phyloP scores from a whole-genome alignment of 2,329 filamentous ascomycete genomes.

The Mycosphaerella arachidis region DNA sequence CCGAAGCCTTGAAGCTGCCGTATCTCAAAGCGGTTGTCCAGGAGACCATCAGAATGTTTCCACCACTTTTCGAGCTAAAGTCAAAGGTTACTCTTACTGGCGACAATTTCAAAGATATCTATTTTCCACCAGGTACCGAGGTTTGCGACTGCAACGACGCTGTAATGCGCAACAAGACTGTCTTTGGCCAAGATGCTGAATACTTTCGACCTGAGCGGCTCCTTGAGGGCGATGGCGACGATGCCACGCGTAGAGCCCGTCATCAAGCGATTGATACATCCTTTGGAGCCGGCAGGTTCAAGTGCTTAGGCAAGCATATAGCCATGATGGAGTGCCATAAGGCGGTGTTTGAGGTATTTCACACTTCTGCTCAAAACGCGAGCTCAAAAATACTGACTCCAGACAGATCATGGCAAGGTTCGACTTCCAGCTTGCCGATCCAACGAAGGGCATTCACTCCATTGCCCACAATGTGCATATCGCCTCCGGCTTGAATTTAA shows the following conservation, averaged over 20 bases:
- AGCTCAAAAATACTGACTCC: neutral
- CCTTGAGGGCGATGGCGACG: constrained; percentile 8
- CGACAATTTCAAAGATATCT: constrained; percentile 30
- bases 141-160: constrained; percentile 26
- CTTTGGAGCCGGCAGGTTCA: constrained; percentile 44
- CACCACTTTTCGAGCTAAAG: constrained; percentile 29
- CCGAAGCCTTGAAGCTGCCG: constrained; percentile 25
- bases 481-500: constrained; percentile 19
- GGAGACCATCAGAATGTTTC: constrained; percentile 31
- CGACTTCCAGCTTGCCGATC: constrained; percentile 20
- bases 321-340: constrained; percentile 50
- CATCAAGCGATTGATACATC: constrained; percentile 35
- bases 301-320: constrained; percentile 47
- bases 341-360: constrained; percentile 33
- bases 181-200: constrained; percentile 31
- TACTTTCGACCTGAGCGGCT: constrained; percentile 33
- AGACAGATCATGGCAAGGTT: constrained; percentile 17
- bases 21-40: constrained; percentile 32
- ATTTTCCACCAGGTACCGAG: too few relatives aligned
- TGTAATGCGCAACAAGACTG: constrained; percentile 33
- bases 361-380: neutral
- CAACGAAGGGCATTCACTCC: constrained; percentile 17
- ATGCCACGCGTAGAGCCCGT: constrained; percentile 14
- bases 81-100: constrained; percentile 17
- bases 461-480: constrained; percentile 17